A percentile compares a stretch with the other conserved stretches of the same genome.
Conservation (phyloP, 345 rosid species). For the Alliaria petiolata region DNA sequence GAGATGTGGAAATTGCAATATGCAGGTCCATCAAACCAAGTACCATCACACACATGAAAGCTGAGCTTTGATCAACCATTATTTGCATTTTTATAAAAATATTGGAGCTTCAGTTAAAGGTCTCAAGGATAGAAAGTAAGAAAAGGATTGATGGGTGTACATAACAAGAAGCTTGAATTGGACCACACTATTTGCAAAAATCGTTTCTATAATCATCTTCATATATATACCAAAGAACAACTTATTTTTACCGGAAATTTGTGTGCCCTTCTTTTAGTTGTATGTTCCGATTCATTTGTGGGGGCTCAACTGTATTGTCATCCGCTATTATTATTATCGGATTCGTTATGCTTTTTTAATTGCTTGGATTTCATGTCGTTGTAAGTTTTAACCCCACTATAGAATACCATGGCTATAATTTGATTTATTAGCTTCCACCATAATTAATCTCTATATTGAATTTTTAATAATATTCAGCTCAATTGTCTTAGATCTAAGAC, state of each 20-base stretch:
- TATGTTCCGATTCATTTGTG: constrained; percentile 10
- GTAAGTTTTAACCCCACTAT: constrained; percentile 4
- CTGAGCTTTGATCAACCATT: constrained; percentile 49
- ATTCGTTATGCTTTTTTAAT: background rate
- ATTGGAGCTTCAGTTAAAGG: background rate
- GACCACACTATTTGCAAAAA: constrained; percentile 23
- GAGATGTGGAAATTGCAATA: constrained; percentile 12
- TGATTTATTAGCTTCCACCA: background rate
- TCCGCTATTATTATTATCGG: background rate
- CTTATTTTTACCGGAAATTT: background rate
- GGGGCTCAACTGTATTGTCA: constrained; percentile 4
- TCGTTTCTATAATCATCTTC: constrained; percentile 8
- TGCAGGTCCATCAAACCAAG: constrained; percentile 54
- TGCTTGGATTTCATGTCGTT: background rate
- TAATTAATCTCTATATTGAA: background rate
- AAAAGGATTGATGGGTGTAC: constrained; percentile 44
- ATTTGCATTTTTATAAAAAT: constrained; percentile 14
- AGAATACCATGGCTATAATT: background rate
- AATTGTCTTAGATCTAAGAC: background rate
- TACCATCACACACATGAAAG: constrained; percentile 42
- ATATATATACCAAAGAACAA: background rate
- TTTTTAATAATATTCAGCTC: background rate
- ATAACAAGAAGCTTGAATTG: constrained; percentile 41
- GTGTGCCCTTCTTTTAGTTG: background rate
- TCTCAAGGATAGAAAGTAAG: constrained; percentile 28